Evolutionary conservation across 78 protist genomes (phyloP).

Genomic region (Planoprotostelium fungivorum): DNA sequence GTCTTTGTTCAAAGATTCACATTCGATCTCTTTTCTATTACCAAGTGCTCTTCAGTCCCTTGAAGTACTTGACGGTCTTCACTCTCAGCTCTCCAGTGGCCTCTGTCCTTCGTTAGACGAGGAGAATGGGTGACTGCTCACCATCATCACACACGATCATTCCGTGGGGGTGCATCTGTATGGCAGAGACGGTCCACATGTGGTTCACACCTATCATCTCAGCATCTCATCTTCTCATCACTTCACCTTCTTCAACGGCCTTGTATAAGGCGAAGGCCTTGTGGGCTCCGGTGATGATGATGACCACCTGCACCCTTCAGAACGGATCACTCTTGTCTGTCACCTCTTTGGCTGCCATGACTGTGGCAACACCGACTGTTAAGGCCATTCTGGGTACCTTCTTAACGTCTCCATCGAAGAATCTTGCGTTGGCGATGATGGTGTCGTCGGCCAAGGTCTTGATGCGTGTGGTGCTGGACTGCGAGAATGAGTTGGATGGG

Average conservation of each 20-base stretch:
- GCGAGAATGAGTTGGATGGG: slow-evolving; percentile 9
- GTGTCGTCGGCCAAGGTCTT: slow-evolving; percentile 79
- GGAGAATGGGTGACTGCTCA: background rate
- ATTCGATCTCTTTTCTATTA: too few species aligned
- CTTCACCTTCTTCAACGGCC: slow-evolving; percentile 61
- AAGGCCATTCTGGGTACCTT: slow-evolving; percentile 85
- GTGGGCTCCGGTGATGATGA: slow-evolving; percentile 75
- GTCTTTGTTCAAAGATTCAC: too few species aligned
- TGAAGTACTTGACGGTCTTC: slow-evolving; percentile 78
- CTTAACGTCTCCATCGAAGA: slow-evolving; percentile 68
- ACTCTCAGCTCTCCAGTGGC: slow-evolving; percentile 76
- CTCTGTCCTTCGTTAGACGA: background rate
- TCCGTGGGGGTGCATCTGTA: slow-evolving; percentile 54
- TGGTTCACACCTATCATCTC: slow-evolving; percentile 26
- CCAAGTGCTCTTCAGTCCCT: slow-evolving; percentile 31
- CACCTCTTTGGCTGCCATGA: slow-evolving; percentile 75
- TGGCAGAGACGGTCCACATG: slow-evolving; percentile 79
- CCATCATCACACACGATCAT: slow-evolving; percentile 79
- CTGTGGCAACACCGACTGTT: slow-evolving; percentile 89
- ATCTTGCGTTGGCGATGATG: slow-evolving; percentile 69
- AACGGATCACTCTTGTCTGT: background rate
- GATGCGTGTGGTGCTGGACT: slow-evolving; percentile 71
- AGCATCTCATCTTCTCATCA: background rate
- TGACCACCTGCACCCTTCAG: slow-evolving; percentile 14
- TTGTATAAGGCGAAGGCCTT: slow-evolving; percentile 77